phyloP scores from a whole-genome alignment of 257 asterid species.

The Nicotiana obtusifolia region DNA sequence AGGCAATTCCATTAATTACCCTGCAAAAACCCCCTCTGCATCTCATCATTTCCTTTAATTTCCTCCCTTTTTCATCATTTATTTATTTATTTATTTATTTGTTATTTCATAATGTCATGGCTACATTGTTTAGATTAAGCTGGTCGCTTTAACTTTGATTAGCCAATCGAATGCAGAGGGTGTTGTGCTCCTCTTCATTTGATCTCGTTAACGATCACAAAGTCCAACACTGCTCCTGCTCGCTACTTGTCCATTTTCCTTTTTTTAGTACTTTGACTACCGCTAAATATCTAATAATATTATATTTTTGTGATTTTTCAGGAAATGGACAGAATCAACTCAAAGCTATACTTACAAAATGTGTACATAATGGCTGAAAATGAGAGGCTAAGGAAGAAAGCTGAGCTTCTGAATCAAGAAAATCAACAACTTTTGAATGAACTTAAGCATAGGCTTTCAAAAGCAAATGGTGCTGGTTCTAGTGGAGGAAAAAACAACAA shows the following conservation, averaged over 20 bases:
- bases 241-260: no score
- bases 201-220: no score
- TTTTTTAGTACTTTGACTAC: no score
- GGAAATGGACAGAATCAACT: conserved; percentile 66
- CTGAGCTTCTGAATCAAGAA: conserved; percentile 77
- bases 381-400: conserved; percentile 68
- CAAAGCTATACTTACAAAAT: conserved; percentile 67
- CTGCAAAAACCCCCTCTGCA: background rate
- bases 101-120: background rate
- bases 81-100: no score
- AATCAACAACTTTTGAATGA: conserved; percentile 59
- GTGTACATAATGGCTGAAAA: conserved; percentile 69
- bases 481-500: conserved; percentile 10
- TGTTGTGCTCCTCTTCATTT: no score
- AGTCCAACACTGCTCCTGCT: no score
- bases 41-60: background rate
- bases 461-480: conserved; percentile 19
- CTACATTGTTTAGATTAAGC: background rate
- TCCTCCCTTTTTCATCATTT: background rate
- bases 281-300: no score
- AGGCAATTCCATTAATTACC: background rate
- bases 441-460: conserved; percentile 53
- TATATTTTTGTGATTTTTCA: background rate
- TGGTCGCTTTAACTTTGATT: no score
- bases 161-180: no score